Conservation (phyloP, 2,329 filamentous ascomycete species). For the Biscogniauxia marginata region DNA sequence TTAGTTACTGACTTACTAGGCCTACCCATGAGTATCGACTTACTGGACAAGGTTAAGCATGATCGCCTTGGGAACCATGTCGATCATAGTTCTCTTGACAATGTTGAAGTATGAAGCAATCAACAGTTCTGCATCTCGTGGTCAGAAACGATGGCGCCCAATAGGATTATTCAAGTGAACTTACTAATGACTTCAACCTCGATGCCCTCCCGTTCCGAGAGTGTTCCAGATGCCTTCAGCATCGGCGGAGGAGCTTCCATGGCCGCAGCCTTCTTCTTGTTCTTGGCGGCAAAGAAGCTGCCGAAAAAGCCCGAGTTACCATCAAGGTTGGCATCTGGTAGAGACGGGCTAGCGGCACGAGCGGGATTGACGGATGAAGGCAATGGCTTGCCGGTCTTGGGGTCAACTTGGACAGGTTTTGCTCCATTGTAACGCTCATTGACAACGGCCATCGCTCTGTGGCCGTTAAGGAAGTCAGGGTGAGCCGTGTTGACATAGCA, state of each 20-base stretch:
- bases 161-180: conserved; percentile 36
- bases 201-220: conserved; percentile 90
- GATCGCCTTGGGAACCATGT: conserved; percentile 99
- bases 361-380: conserved; percentile 63
- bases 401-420: conserved; percentile 93
- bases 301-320: conserved; percentile 86
- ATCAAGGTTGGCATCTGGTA: conserved; percentile 47
- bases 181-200: conserved; percentile 98
- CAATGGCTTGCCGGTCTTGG: conserved; percentile 96
- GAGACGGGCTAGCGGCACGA: conserved; percentile 73
- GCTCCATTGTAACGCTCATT: conserved; percentile 81
- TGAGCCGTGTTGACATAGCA: conserved; percentile 99
- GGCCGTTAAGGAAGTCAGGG: conserved; percentile 95
- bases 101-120: conserved; percentile 99
- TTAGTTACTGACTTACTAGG: conserved; percentile 16
- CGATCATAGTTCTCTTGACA: conserved; percentile 96
- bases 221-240: conserved; percentile 88
- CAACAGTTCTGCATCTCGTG: conserved; percentile 66
- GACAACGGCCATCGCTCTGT: conserved; percentile 96
- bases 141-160: conserved; percentile 11
- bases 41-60: conserved; percentile 97
- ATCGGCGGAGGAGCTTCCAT: conserved; percentile 95
- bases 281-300: conserved; percentile 98
- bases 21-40: conserved; percentile 38
- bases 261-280: conserved; percentile 99